These are phyloP conservation scores for Sclerotinia subarctica DNA, from an alignment of 2,329 filamentous ascomycete genomes.

Conservation along the genomic window DNA sequence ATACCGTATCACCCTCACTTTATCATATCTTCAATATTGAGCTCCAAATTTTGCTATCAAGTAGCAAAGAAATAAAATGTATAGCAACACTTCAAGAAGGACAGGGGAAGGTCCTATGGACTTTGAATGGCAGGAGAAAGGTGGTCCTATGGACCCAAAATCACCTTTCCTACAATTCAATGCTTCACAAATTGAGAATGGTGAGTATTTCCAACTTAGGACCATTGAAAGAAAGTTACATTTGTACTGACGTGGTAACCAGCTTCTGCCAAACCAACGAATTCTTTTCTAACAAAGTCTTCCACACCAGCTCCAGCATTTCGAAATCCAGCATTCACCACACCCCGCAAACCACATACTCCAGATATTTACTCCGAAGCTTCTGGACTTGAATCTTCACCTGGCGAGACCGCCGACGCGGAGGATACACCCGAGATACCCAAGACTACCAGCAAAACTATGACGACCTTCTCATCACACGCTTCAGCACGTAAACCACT, in stretches of 20 bases:
- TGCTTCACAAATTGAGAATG: constrained; percentile 30
- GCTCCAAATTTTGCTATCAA: background rate
- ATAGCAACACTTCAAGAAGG: constrained; percentile 49
- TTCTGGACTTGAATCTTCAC: constrained; percentile 59
- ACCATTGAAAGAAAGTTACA: background rate
- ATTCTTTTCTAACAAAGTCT: constrained; percentile 49
- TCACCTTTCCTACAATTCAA: constrained; percentile 59
- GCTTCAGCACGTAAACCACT: constrained; percentile 45
- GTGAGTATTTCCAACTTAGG: constrained; percentile 26
- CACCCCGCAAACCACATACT: constrained; percentile 57
- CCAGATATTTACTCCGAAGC: constrained; percentile 52
- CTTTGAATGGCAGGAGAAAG: constrained; percentile 60
- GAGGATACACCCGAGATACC: constrained; percentile 48
- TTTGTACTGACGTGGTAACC: background rate
- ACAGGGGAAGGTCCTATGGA: constrained; percentile 63
- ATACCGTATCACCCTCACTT: background rate
- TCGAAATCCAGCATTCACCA: constrained; percentile 63
- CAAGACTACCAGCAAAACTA: constrained; percentile 49
- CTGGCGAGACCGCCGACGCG: constrained; percentile 52
- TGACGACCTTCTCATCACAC: constrained; percentile 49
- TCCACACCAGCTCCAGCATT: constrained; percentile 49
- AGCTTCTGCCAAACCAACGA: constrained; percentile 43
- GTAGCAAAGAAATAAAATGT: constrained; percentile 26
- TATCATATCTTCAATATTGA: constrained; percentile 4
- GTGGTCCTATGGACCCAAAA: constrained; percentile 53